These are phyloP conservation scores for Physcomitrellopsis africana DNA, from an alignment of 225 moss, liverwort and hornwort genomes.

Conservation along the genomic window DNA sequence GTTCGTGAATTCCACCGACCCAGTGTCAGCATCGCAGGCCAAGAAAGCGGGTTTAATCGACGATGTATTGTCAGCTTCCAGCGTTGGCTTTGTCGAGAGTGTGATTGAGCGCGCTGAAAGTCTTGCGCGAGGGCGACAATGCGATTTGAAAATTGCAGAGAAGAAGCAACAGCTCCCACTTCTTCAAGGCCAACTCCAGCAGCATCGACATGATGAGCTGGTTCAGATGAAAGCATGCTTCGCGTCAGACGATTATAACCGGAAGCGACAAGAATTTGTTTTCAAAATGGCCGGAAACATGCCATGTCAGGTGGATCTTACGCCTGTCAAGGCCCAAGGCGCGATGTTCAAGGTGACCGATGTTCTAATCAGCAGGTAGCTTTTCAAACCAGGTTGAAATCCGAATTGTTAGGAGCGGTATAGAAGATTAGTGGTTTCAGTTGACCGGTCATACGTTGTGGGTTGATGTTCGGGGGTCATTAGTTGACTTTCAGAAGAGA, in stretches of 20 bases:
- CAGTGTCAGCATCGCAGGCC: conserved; percentile 46
- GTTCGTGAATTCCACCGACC: conserved; percentile 33
- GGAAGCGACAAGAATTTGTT: conserved; percentile 40
- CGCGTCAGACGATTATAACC: conserved; percentile 16
- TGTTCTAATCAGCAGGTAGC: too few species aligned
- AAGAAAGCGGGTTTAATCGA: conserved; percentile 47
- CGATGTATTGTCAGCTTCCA: conserved; percentile 32
- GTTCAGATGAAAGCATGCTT: conserved; percentile 35
- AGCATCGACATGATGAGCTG: conserved; percentile 32
- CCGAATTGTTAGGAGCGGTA: too few species aligned
- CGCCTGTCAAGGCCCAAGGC: background rate
- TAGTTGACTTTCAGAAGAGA: too few species aligned
- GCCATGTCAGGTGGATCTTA: conserved; percentile 38
- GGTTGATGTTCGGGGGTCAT: too few species aligned
- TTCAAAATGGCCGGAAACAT: conserved; percentile 36
- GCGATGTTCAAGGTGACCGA: too few species aligned
- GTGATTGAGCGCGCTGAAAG: conserved; percentile 37
- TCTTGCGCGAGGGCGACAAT: background rate
- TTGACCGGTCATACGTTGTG: too few species aligned
- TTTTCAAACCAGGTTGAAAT: too few species aligned
- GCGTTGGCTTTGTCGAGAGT: conserved; percentile 9
- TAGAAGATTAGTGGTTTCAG: too few species aligned
- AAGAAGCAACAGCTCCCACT: background rate
- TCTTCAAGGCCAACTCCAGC: background rate
- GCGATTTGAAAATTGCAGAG: background rate